phyloP scores from a whole-genome alignment of 257 asterid genomes.

The Solanum sitiens region DNA sequence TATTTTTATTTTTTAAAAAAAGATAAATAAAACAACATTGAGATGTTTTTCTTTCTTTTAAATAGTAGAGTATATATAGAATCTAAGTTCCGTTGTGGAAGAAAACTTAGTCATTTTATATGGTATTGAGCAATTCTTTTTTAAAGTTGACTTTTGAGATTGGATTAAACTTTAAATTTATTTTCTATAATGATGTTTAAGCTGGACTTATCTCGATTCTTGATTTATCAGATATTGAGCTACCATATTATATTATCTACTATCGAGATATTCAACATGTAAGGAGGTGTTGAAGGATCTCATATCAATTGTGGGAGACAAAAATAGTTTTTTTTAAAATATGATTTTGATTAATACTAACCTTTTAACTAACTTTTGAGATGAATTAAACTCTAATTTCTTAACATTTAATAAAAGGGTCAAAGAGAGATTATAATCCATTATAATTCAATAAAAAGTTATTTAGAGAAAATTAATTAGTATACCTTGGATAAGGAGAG shows the following conservation, averaged over 20 bases:
- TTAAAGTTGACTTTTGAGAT: not conserved
- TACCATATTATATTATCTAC: not conserved
- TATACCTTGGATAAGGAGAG: slow-evolving; percentile 79
- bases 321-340: not conserved
- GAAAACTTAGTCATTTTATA: not conserved
- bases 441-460: not conserved
- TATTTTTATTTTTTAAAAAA: no score
- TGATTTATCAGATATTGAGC: not conserved
- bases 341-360: not conserved
- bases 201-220: not conserved
- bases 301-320: not conserved
- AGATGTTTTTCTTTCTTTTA: not conserved
- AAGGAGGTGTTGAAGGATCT: not conserved
- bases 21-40: not conserved
- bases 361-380: not conserved
- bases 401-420: not conserved
- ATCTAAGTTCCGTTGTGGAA: not conserved
- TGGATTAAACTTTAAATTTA: not conserved
- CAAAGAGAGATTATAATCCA: not conserved
- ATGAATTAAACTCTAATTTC: not conserved
- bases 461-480: not conserved
- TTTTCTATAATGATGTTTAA: not conserved
- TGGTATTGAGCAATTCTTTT: not conserved
- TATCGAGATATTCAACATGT: not conserved
- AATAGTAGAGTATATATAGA: not conserved